Evolutionary conservation across 441 rosid species (phyloP).

Genomic region (Erysimum cheiri): DNA sequence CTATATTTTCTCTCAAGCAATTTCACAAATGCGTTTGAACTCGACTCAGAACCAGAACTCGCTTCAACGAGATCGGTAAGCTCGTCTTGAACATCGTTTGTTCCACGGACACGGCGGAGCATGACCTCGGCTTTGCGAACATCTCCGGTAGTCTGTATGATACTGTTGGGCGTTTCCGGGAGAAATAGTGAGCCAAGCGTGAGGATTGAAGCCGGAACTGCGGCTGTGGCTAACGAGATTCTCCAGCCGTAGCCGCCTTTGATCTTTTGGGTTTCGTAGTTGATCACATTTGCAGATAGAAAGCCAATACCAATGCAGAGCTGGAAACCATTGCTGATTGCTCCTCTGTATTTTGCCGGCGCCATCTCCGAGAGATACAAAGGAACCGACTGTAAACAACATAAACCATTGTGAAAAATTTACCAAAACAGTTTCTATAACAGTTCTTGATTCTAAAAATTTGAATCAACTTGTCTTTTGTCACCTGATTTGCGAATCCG

Average conservation of each 20-base stretch:
- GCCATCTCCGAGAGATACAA: conserved; percentile 73
- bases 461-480: neutral
- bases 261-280: conserved; percentile 56
- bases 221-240: conserved; percentile 62
- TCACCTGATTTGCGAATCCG: conserved; percentile 66
- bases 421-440: too few relatives aligned
- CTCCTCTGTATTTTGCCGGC: conserved; percentile 62
- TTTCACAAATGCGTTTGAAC: conserved; percentile 44
- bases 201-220: conserved; percentile 56
- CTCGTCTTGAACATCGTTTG: conserved; percentile 51
- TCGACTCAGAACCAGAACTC: conserved; percentile 27
- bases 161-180: conserved; percentile 64
- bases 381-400: conserved; percentile 57
- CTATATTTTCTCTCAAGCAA: conserved; percentile 50
- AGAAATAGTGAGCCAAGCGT: conserved; percentile 56
- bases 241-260: conserved; percentile 64
- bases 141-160: conserved; percentile 48
- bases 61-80: conserved; percentile 55
- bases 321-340: conserved; percentile 66
- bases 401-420: neutral
- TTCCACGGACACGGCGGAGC: conserved; percentile 59
- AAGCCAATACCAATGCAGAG: conserved; percentile 62
- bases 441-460: neutral
- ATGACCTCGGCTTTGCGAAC: conserved; percentile 44
- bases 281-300: conserved; percentile 52